Conservation (phyloP, 2,329 filamentous ascomycete genomes). For the Xylariaceae sp. region DNA sequence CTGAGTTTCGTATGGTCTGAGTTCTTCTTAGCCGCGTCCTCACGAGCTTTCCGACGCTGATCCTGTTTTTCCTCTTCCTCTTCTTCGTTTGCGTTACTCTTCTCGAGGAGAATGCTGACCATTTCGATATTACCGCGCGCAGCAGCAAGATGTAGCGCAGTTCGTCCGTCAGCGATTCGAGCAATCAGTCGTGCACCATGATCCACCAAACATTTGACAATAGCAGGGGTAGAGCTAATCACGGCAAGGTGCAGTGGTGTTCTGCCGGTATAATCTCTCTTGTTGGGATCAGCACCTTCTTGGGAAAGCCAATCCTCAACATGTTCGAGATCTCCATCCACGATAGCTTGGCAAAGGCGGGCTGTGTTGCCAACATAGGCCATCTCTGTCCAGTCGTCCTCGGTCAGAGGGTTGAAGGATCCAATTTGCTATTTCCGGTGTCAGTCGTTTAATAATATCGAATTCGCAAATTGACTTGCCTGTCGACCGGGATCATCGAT, state of each 20-base stretch:
- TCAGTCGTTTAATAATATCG: constrained; percentile 20
- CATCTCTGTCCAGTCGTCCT: constrained; percentile 90
- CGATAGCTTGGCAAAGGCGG: constrained; percentile 79
- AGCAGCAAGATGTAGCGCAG: constrained; percentile 82
- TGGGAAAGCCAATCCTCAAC: constrained; percentile 74
- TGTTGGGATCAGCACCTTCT: constrained; percentile 73
- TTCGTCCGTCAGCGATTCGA: constrained; percentile 79
- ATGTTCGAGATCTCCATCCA: constrained; percentile 73
- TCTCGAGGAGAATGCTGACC: constrained; percentile 73
- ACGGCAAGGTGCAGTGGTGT: constrained; percentile 80
- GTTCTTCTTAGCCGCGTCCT: constrained; percentile 37
- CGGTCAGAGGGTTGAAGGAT: constrained; percentile 80
- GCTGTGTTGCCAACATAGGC: constrained; percentile 84
- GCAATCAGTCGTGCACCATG: constrained; percentile 75
- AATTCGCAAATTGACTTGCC: constrained; percentile 45
- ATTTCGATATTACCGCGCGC: constrained; percentile 72
- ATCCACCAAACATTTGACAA: constrained; percentile 75
- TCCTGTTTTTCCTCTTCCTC: constrained; percentile 66
- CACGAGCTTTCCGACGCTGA: constrained; percentile 50
- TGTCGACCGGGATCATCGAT: constrained; percentile 81
- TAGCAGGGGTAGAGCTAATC: constrained; percentile 69
- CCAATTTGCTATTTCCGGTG: constrained; percentile 54
- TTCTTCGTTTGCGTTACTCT: constrained; percentile 76
- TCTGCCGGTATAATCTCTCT: constrained; percentile 78
- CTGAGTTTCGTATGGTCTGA: constrained; percentile 31